phyloP scores from a whole-genome alignment of 495 filamentous ascomycete genomes.

The Tuber calosporum region DNA sequence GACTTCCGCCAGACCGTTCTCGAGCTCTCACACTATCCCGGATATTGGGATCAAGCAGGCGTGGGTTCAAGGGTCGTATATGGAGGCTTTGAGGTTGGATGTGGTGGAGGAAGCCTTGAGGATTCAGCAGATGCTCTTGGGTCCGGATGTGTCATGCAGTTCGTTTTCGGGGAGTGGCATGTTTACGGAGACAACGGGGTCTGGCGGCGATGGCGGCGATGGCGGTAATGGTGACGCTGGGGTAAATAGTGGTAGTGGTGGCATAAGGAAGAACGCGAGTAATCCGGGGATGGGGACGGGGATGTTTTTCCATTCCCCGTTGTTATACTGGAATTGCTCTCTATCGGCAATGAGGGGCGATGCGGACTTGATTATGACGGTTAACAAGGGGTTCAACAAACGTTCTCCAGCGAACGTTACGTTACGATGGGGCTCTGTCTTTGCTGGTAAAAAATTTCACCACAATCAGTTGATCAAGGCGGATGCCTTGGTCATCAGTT shows the following conservation, averaged over 20 bases:
- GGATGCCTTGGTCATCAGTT: constrained; percentile 65
- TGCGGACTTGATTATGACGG: constrained; percentile 54
- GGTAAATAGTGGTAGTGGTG: neutral
- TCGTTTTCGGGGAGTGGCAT: constrained; percentile 16
- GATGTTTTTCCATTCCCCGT: constrained; percentile 60
- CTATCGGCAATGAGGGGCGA: constrained; percentile 51
- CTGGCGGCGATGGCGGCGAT: neutral
- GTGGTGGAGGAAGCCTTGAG: constrained; percentile 56
- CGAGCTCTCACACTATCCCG: constrained; percentile 37
- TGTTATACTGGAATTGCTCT: constrained; percentile 68
- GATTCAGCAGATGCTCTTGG: constrained; percentile 57
- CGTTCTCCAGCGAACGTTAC: constrained; percentile 60
- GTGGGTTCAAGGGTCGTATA: constrained; percentile 54
- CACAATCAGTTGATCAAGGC: constrained; percentile 56
- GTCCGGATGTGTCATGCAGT: constrained; percentile 39
- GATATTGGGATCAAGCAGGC: constrained; percentile 51
- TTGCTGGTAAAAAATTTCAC: constrained; percentile 64
- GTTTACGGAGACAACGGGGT: constrained; percentile 4
- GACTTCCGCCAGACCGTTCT: constrained; percentile 60
- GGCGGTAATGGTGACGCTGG: constrained; percentile 1
- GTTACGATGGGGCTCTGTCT: constrained; percentile 63
- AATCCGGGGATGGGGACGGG: constrained; percentile 14
- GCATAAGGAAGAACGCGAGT: constrained; percentile 47
- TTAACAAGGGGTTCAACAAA: constrained; percentile 52
- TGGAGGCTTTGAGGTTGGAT: constrained; percentile 58